Base-by-base conservation (phyloP, 2,329 filamentous ascomycete genomes). In the Drechslerella stenobrocha region DNA sequence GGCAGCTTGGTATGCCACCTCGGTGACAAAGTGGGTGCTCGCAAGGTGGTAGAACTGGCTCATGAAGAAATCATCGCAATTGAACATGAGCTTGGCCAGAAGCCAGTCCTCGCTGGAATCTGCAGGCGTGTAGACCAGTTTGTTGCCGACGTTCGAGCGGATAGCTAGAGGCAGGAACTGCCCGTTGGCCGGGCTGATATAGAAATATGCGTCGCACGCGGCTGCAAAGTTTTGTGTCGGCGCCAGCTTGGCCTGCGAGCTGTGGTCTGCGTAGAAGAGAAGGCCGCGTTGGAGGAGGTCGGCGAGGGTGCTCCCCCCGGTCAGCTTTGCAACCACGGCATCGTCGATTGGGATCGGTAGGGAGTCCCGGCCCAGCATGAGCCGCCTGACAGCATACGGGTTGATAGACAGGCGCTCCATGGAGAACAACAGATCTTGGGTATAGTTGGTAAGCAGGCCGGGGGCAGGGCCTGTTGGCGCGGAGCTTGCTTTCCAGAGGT, bases 131-230 rank as follows among this genome's bases (percentile, higher is more conserved):
- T 82, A 82, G 3, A 77, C 74, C 32, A 80, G 71, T 61, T 77
- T 74, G 1, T 71, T 73, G 13, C 76, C 76, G 11, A 75, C 74
- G 59, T 80, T 80, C n/a, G 79, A 78, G 64, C 77, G 77, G 69
- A 81, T 80, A 1, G 79, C 79, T 20, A 82, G 73, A 2, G 80
- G 80, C 3, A 81, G 72, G 64, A 81, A 80, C 35, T 80, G 73
- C 8, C 75, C 75, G 2, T 75, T 50, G 9, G 48, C n/a, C 20
- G 26, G 40, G 7, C 20, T 18, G n/a, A 67, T 59, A 72, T 77
- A 81, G 72, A 81, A 81, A 66, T 79, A 79, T 0, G 77, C 80
- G 44, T 78, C 76, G 66, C 77, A 80, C 7, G 77, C 77, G 1
- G 77, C 78, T 1, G 75, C 74, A 57, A 75, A 81, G 32, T 76